Evolutionary conservation across 768 basidiomycete species (phyloP), one percentile per base, ranked within the genome.

Genomic region (Neoboletus subvelutipes): DNA sequence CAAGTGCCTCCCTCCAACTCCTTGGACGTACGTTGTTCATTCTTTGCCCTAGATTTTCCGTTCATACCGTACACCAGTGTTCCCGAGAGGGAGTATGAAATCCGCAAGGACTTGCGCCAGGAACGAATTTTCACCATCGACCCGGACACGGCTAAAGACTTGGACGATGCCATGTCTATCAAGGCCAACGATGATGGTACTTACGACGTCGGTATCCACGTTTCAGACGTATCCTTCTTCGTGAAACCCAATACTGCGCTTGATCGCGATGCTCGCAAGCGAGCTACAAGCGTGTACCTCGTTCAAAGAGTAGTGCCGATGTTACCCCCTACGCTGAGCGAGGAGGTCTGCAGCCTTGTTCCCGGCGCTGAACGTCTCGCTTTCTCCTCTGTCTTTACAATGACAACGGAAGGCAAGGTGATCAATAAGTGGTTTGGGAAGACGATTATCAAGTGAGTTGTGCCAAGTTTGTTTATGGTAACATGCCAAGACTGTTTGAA

Each of bases 261-360:
- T 64, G 97, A 99, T 67, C 92, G 97, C 24, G 97, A 99, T 75
- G 97, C 97, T 40, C 87, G 95, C 62, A 98, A 98, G 75, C 83
- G 95, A 57, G 97, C 95, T 28, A 98, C 94, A 2, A 94, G 91
- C 65, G 97, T 99, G 46, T 98, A 98, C 69, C 88, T 99, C 43
- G 86, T 98, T 28, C 97, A 99, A 71, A 86, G 96, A 53, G 86
- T 89, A 22, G 96, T 98, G 13, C 95, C 96, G 2, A 99, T 99
- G 97, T 78, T 99, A 10, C 97, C 97, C 2, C 93, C 94, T 28
- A 80, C 87, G n/a, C 77, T 99, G 43, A 91, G 88, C 66, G 95
- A 98, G 72, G 86, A 94, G 64, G 80, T 95, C 15, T 99, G 97
- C 76, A 96, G 92, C 74, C 81, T 99, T 54, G 80, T 85, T 56